Conservation (phyloP, 305 asterid genomes). For the Solanum hybrid region DNA sequence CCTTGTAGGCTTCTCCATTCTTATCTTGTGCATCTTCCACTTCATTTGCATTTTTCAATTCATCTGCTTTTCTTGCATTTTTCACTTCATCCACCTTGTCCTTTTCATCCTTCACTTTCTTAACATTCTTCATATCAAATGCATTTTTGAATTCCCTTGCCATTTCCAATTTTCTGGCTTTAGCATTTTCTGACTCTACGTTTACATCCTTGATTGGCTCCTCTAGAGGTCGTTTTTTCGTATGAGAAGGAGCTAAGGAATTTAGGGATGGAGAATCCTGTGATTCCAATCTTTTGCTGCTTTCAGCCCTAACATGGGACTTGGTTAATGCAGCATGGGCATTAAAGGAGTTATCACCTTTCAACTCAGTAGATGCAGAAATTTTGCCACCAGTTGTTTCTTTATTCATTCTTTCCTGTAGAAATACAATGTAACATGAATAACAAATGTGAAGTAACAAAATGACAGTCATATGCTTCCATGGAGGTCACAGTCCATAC, state of each 20-base stretch:
- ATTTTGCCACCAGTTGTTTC: conserved; percentile 28
- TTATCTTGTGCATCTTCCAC: not conserved
- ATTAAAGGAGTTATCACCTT: conserved; percentile 14
- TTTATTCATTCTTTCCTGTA: conserved; percentile 63
- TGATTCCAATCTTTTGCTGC: conserved; percentile 24
- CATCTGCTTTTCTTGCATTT: not conserved
- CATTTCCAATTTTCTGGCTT: conserved; percentile 20
- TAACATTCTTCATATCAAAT: conserved; percentile 14
- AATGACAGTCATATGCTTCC: not conserved
- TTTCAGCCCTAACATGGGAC: conserved; percentile 28
- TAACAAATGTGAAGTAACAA: not conserved
- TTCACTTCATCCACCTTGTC: not conserved
- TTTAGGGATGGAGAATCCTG: conserved; percentile 23
- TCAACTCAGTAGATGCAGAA: conserved; percentile 8
- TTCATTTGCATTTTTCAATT: not conserved
- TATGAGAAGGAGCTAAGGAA: conserved; percentile 20
- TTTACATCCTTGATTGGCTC: conserved; percentile 26
- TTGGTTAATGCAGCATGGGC: conserved; percentile 20
- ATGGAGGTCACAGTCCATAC: conserved; percentile 14
- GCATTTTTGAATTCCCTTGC: conserved; percentile 25
- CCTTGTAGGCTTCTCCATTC: conserved; percentile 25
- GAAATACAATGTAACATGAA: not conserved
- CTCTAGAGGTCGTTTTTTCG: conserved; percentile 27
- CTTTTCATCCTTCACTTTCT: not conserved
- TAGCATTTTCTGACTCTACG: conserved; percentile 23